These are phyloP conservation scores for Pseudogymnoascus verrucosus DNA, from an alignment of 2,329 filamentous ascomycete species.

Conservation along the genomic window DNA sequence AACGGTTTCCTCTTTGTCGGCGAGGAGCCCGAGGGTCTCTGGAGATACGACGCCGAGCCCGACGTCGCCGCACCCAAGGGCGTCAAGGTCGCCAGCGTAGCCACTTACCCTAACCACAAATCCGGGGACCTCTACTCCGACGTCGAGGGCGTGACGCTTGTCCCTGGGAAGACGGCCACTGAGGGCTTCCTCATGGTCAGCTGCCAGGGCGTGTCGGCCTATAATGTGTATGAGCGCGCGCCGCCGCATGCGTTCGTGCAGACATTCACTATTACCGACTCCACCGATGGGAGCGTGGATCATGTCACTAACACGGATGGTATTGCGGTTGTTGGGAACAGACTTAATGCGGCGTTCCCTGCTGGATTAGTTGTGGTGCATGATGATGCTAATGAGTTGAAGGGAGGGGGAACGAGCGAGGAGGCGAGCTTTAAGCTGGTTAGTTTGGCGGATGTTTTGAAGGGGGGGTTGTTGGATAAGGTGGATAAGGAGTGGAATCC, in stretches of 20 bases:
- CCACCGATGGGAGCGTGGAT: constrained; percentile 36
- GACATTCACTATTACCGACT: constrained; percentile 40
- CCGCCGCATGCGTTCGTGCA: constrained; percentile 41
- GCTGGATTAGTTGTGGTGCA: constrained; percentile 42
- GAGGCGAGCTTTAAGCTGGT: constrained; percentile 45
- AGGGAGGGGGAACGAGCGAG: constrained; percentile 36
- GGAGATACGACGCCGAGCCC: constrained; percentile 45
- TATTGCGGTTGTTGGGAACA: constrained; percentile 27
- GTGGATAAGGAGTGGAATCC: constrained; percentile 36
- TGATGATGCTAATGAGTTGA: constrained; percentile 45
- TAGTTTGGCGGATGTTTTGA: constrained; percentile 27
- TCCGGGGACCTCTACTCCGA: constrained; percentile 42
- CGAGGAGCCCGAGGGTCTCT: constrained; percentile 44
- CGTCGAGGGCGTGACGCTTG: constrained; percentile 45
- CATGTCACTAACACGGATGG: constrained; percentile 47
- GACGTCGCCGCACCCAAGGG: constrained; percentile 29
- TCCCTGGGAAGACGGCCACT: constrained; percentile 36
- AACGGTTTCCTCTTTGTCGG: constrained; percentile 44
- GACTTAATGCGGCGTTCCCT: constrained; percentile 32
- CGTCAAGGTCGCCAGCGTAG: constrained; percentile 34
- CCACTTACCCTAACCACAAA: constrained; percentile 14
- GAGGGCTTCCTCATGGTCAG: constrained; percentile 45
- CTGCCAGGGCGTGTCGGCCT: constrained; percentile 45
- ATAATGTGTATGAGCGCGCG: constrained; percentile 42
- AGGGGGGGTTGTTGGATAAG: constrained; percentile 27